Base-by-base conservation (phyloP, 106 monocot genomes). In the Allium sativum region DNA sequence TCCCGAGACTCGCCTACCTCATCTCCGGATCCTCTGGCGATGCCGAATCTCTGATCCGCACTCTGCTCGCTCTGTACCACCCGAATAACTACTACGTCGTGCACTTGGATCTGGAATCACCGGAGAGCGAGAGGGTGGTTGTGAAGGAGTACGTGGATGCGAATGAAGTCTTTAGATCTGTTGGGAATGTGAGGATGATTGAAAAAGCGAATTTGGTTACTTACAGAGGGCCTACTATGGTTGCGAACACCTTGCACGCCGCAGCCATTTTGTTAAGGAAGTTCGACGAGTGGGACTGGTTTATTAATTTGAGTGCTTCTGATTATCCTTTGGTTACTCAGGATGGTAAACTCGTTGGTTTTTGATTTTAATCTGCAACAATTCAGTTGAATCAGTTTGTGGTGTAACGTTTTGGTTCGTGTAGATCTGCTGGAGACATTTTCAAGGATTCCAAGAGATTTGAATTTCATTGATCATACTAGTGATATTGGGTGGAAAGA, bases 271-370 rank as follows among this genome's bases (percentile, higher is more conserved):
- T 93, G 68, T 61, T 93, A 21, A 58, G 66, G 43, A 73, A 85
- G 44, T 67, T 65, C 3, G 68, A 66, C 2, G 80, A 81, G 2
- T 93, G 93, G 93, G 89, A 85, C 20, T 93, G 93, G 93, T 93
- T 93, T 61, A 82, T 93, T 53, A 93, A 93, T 69, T 78, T 93
- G 50, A 82, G 82, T 57, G 82, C 85, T 4, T 73, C 82, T 7
- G 93, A 93, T 73, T 93, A 93, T 68, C 93, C 93, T 0, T 89
- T 93, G 22, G 89, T 93, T 60, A 77, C 89, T 0, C 93, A 93
- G 56, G 93, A 93, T 69, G 93, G 93, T 87, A 72, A 56, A n/a
- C 8, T 59, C 14, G 10, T 10, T 8, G 5, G 31, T 31, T 31
- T 31, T 48, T 21, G 4, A 52, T 52, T 15, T 51, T 51, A 8